Base-by-base conservation (phyloP, 2,329 filamentous ascomycete genomes). In the Chlorencoelia australis region DNA sequence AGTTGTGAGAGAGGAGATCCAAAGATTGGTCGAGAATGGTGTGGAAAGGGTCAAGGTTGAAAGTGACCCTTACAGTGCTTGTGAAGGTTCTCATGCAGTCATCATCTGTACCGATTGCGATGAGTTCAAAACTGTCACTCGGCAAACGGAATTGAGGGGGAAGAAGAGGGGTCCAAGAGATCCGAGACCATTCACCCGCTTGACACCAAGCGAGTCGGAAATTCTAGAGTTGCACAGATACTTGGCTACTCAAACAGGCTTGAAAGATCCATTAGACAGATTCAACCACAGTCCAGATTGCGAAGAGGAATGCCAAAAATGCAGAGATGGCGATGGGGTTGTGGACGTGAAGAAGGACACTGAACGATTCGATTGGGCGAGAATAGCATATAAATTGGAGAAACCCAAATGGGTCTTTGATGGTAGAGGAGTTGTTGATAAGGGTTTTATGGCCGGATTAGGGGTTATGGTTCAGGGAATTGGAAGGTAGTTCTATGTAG, bases 41-140 rank as follows among this genome's bases (percentile, higher is more conserved):
- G 47, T 55, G 17, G 52, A 47, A 4, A 49, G 50, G 18, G 49
- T 69, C 22, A 60, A 58, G 19, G 57, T 71, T 17, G 59, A 59
- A 30, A 38, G 41, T 2, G 56, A 65, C 43, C 59, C 64, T 15
- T 67, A 69, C 39, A 43, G 59, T 17, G 65, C 67, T 2, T 68
- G 66, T 33, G 49, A 56, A 4, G 59, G 59, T 7, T 61, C 65
- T 0, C 59, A 67, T 31, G 69, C 67, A 0, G 56, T 70, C 4
- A 56, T 71, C 17, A 61, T 73, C 26, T 58, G 70, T 42, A 72
- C 67, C 1, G 68, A 69, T 14, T 71, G 66, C 55, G 66, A 70
- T 35, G 66, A 71, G 37, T 71, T 73, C 51, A 59, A 58, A 17
- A 60, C 59, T 30, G 46, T 43, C 1, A 32, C 41, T 29, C 33